Evolutionary conservation across 306 rosid genomes (phyloP), one percentile per base, ranked within the genome.

Genomic region (Medicago truncatula): DNA sequence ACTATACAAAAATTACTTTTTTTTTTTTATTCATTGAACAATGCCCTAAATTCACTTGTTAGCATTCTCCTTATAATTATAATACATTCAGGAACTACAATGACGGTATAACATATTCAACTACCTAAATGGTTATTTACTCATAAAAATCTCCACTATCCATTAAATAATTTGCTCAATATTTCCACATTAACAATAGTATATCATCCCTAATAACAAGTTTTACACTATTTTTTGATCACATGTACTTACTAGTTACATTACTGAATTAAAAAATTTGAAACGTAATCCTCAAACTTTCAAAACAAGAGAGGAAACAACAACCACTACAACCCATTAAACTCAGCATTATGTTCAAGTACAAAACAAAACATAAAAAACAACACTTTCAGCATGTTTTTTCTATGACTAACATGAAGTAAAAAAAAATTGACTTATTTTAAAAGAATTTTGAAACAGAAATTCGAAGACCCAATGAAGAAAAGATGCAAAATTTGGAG

Each of bases 401-500:
- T 39, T 71, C 5, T 8, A 40, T 6, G 23, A 73, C 53, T 38
- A 74, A 40, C 36, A 41, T 58, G 11, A 57, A 47, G 25, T n/a
- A n/a, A 49, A 15, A 50, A 46, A 46, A 73, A 57, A 53, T 66
- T 13, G 60, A 43, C 40, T 41, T 56, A n/a, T 16, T 52, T 16
- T 16, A 0, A 34, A 52, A 16, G 3, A 6, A n/a, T 12, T 7
- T 41, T 8, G 18, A 21, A 28, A 16, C 16, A 41, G 5, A 67
- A 65, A 8, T 11, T 40, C 17, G 28, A 58, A 74, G 18, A 75
- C 58, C 72, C 76, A 63, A 70, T 18, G 9, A 50, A 67, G 49
- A 25, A 59, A 80, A 75, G 20, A 68, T 50, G 13, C n/a, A 69
- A 75, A 56, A 20, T 40, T 71, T 78, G 0, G 7, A 44, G 86